phyloP scores from a whole-genome alignment of 1,284 basidiomycete species.

The Hymenochaete sp. region DNA sequence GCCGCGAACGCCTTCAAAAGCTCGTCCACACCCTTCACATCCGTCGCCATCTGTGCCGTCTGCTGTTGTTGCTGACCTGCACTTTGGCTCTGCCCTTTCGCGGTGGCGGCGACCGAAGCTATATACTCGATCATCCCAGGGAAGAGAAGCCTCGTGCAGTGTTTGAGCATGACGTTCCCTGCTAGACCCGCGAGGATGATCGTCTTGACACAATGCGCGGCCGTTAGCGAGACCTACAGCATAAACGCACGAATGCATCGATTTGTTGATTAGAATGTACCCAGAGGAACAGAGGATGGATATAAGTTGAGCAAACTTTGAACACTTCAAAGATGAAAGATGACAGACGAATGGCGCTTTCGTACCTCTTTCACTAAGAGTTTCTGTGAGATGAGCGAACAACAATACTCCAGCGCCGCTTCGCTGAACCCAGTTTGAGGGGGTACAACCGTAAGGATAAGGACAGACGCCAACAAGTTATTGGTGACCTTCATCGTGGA shows the following conservation, averaged over 20 bases:
- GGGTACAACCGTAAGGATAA: constrained; percentile 80
- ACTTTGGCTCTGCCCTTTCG: constrained; percentile 46
- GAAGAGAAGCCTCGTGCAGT: constrained; percentile 66
- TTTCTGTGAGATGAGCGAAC: constrained; percentile 77
- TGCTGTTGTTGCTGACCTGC: constrained; percentile 49
- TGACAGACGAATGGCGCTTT: constrained; percentile 5
- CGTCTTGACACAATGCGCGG: constrained; percentile 83
- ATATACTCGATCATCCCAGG: constrained; percentile 76
- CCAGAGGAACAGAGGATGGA: too few relatives aligned
- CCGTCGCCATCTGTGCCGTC: too few relatives aligned
- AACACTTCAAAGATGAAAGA: too few relatives aligned
- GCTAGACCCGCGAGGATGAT: constrained; percentile 58
- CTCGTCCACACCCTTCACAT: constrained; percentile 63
- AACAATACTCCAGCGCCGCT: constrained; percentile 76
- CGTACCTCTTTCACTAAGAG: constrained; percentile 63
- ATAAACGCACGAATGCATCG: too few relatives aligned
- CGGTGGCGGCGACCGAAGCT: constrained; percentile 53
- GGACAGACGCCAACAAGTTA: constrained; percentile 80
- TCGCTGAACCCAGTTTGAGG: constrained; percentile 59
- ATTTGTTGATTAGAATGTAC: too few relatives aligned
- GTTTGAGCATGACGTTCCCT: constrained; percentile 59
- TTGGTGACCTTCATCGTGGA: constrained; percentile 83
- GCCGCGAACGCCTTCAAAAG: constrained; percentile 73
- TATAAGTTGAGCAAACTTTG: too few relatives aligned
- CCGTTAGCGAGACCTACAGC: constrained; percentile 70